These are phyloP conservation scores for Uncinocarpus reesii DNA, from an alignment of 2,329 filamentous ascomycete species.

Conservation along the genomic window DNA sequence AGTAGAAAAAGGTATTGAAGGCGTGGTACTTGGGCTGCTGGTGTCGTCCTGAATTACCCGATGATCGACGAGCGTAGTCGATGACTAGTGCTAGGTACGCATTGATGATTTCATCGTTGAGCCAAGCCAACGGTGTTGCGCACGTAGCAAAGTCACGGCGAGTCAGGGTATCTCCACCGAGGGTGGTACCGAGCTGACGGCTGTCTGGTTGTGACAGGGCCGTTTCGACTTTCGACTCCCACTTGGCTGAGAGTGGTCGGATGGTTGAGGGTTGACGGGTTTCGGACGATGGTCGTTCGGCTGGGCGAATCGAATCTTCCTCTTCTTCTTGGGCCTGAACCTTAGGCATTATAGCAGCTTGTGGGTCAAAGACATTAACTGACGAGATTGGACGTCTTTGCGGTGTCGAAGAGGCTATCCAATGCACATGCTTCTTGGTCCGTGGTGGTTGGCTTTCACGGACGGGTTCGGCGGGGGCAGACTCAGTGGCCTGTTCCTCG, in stretches of 20 bases:
- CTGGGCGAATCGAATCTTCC: constrained; percentile 8
- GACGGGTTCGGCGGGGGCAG: not conserved
- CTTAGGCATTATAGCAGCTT: constrained; percentile 7
- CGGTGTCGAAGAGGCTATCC: constrained; percentile 10
- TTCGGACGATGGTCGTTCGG: constrained; percentile 8
- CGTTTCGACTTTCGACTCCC: constrained; percentile 27
- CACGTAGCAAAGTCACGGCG: constrained; percentile 31
- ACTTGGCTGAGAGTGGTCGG: constrained; percentile 28
- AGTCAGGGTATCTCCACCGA: constrained; percentile 30
- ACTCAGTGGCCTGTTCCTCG: not conserved
- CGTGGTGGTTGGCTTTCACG: not conserved
- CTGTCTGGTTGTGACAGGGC: constrained; percentile 23
- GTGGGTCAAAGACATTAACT: constrained; percentile 14
- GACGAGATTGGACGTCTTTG: constrained; percentile 16
- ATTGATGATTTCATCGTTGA: constrained; percentile 41
- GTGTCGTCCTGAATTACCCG: constrained; percentile 27
- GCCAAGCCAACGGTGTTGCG: constrained; percentile 29
- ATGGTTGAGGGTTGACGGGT: constrained; percentile 25
- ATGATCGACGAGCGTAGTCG: constrained; percentile 28
- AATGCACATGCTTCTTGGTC: not conserved
- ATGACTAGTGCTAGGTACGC: constrained; percentile 36
- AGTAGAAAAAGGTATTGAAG: constrained; percentile 39
- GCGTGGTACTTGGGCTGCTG: constrained; percentile 33
- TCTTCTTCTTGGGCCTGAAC: not conserved
- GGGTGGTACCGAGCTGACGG: constrained; percentile 25